Conservation (phyloP, 140 eudicot genomes). For the Anethum foeniculum region DNA sequence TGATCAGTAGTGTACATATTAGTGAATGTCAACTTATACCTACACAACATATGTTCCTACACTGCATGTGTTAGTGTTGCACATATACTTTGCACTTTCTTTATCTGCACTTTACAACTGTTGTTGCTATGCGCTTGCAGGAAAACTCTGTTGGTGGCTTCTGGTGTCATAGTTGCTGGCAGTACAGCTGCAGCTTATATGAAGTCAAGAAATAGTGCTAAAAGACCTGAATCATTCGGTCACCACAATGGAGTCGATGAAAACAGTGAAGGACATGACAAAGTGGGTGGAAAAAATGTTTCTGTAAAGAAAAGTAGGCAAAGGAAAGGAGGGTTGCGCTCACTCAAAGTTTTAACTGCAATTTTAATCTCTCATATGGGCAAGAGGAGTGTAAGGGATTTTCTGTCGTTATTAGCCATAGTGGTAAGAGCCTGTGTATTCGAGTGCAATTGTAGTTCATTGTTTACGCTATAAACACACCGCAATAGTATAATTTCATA, state of each 20-base stretch:
- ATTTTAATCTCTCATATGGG: conserved; percentile 92
- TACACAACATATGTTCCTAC: neutral
- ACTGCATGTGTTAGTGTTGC: neutral
- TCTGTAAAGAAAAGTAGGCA: conserved; percentile 57
- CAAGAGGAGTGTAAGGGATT: conserved; percentile 59
- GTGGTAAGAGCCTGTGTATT: conserved; percentile 58
- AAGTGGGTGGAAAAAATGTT: conserved; percentile 30
- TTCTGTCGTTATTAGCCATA: conserved; percentile 66
- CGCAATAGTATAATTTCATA: no score
- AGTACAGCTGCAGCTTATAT: conserved; percentile 88
- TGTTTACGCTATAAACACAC: neutral
- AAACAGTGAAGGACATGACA: conserved; percentile 29
- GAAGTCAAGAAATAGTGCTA: conserved; percentile 53
- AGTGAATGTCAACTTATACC: neutral
- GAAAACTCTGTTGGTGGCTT: conserved; percentile 65
- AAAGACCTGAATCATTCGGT: conserved; percentile 29
- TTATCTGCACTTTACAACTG: neutral
- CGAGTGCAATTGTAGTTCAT: conserved; percentile 10
- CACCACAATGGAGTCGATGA: conserved; percentile 39
- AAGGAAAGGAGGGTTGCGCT: conserved; percentile 75
- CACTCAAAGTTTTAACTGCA: conserved; percentile 90
- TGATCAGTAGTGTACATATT: neutral
- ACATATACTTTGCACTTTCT: neutral
- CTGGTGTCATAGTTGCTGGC: conserved; percentile 82
- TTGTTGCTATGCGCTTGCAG: conserved; percentile 32